Evolutionary conservation across 306 rosid species (phyloP), one percentile per base, ranked within the genome.

Genomic region (Benincasa hispida): DNA sequence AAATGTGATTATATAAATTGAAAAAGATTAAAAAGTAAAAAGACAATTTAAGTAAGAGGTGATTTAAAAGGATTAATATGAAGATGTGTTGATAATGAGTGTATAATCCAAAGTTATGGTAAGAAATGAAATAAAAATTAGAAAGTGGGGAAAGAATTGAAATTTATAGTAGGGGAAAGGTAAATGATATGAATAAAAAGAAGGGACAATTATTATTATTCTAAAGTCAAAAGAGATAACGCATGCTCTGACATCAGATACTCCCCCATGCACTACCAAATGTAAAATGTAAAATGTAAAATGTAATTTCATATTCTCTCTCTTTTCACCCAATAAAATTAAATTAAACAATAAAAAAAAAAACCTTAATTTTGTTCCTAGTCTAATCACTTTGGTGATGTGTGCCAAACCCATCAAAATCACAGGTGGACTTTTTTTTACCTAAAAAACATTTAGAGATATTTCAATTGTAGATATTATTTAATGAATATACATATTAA

Each of bases 161-260:
- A 9, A 70, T 5, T 59, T 25, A 59, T 59, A 59, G 66, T 10
- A 59, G n/a, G 21, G n/a, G 0, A 45, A 12, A 4, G 18, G 34
- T 17, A 22, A 24, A 57, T 57, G 62, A 22, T 57, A 24, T 24
- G 17, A 57, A 22, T 22, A 1, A 15, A 60, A 60, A 13, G 21
- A 5, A 50, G 55, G 11, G 57, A 53, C 5, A 32, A 59, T 32
- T 59, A 27, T n/a, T n/a, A 62, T 34, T 35, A 19, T 63, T 35
- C 47, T 13, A 53, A 74, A 55, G 62, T 18, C 63, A 74, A 74
- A 51, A 74, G 34, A 12, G 30, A 55, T 22, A 74, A 74, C 77
- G 77, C 77, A 74, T 74, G 77, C 77, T 74, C 77, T 74, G 77
- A 74, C 77, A 74, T 53, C 77, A 74, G 62, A 74, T 54, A 28